These are phyloP conservation scores for Nematodospora valgi DNA, from an alignment of 805 yeast genomes.

Conservation along the genomic window DNA sequence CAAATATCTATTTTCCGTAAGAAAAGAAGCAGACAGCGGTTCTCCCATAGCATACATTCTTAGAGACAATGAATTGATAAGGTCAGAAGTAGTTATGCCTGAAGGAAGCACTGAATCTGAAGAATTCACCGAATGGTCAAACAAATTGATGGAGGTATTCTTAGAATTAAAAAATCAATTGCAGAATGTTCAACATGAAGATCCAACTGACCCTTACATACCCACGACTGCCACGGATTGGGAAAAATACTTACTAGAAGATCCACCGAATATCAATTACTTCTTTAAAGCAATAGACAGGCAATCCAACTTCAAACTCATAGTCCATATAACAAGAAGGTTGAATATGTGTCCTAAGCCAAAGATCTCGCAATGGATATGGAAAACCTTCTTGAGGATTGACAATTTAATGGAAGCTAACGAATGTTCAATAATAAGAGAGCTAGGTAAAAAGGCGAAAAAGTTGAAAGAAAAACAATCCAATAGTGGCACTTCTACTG, in stretches of 20 bases:
- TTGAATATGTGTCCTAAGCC: constrained; percentile 26
- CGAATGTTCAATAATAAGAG: constrained; percentile 33
- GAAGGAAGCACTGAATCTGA: too few relatives aligned
- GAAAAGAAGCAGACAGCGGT: constrained; percentile 30
- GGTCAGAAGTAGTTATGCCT: too few relatives aligned
- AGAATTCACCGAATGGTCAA: constrained; percentile 11
- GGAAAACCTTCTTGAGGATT: constrained; percentile 29
- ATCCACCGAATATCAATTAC: constrained; percentile 25
- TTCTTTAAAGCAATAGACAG: constrained; percentile 24
- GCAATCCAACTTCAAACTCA: constrained; percentile 29
- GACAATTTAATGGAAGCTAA: constrained; percentile 31
- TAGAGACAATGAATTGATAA: too few relatives aligned
- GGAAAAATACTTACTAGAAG: constrained; percentile 16
- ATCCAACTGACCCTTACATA: background rate
- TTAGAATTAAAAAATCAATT: constrained; percentile 1
- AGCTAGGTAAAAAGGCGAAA: constrained; percentile 36
- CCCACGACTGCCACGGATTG: background rate
- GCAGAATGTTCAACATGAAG: background rate
- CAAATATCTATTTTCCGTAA: constrained; percentile 24
- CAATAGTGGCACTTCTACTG: constrained; percentile 10
- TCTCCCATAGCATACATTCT: constrained; percentile 1
- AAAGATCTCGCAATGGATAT: constrained; percentile 34
- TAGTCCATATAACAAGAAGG: constrained; percentile 37
- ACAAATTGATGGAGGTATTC: constrained; percentile 10
- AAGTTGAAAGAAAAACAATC: constrained; percentile 16